A percentile compares a stretch with the other conserved stretches of the same genome.
Conservation (phyloP, 164 flowering plant species). For the Aristolochia californica region DNA sequence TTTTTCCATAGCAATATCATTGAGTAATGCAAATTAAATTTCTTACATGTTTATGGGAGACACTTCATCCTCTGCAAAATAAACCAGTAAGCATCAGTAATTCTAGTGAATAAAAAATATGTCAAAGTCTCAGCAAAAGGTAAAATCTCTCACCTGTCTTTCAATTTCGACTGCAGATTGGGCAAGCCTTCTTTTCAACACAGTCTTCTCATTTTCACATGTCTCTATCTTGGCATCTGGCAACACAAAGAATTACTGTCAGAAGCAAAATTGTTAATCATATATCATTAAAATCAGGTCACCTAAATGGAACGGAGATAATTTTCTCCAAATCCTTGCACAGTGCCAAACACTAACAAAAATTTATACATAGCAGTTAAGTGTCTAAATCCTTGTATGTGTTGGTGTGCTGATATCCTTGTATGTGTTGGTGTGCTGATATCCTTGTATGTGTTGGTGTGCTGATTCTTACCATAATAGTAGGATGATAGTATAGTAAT, state of each 20-base stretch:
- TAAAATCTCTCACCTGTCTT: conserved; percentile 43
- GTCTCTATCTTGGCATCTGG: conserved; percentile 49
- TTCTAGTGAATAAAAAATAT: background rate
- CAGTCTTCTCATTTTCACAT: conserved; percentile 54
- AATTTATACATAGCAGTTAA: background rate
- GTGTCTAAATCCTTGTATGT: too few relatives aligned
- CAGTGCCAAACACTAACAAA: too few relatives aligned
- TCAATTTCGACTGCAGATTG: conserved; percentile 80
- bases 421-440: too few relatives aligned
- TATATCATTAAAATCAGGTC: background rate
- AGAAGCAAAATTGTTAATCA: background rate
- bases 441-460: too few relatives aligned
- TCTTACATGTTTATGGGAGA: conserved; percentile 36
- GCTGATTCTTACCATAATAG: conserved; percentile 74
- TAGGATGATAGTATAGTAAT: conserved; percentile 82
- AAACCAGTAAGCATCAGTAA: background rate
- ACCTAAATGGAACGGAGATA: too few relatives aligned
- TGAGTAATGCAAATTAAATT: background rate
- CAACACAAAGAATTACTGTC: background rate
- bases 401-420: too few relatives aligned
- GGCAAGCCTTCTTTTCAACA: conserved; percentile 59
- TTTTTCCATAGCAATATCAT: background rate
- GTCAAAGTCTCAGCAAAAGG: background rate
- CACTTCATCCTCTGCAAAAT: conserved; percentile 73
- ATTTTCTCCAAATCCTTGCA: too few relatives aligned